phyloP scores from a whole-genome alignment of 345 rosid genomes.

The Cochlearia excelsa region DNA sequence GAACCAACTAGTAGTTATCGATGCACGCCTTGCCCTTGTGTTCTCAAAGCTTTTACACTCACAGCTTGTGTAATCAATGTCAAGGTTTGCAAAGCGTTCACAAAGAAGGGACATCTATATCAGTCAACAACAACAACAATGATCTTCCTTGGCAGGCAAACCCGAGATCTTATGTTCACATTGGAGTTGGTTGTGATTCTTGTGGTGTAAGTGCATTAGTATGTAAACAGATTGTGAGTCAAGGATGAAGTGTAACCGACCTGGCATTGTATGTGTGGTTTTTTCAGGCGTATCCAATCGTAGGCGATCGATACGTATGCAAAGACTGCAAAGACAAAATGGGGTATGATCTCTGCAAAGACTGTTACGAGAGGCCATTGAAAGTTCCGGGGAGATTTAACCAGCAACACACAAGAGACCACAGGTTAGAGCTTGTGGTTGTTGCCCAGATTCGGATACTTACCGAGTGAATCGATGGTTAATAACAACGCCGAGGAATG shows the following conservation, averaged over 20 bases:
- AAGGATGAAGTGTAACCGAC: no score
- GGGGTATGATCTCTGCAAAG: slow-evolving; percentile 88
- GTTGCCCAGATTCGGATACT: slow-evolving; percentile 1
- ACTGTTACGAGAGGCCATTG: slow-evolving; percentile 56
- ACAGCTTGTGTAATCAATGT: slow-evolving; percentile 9
- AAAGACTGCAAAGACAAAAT: slow-evolving; percentile 53
- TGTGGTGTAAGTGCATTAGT: slow-evolving; percentile 49
- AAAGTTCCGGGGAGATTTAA: slow-evolving; percentile 81
- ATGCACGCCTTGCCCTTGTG: slow-evolving; percentile 7
- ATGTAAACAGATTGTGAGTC: no score
- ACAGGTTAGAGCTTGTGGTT: slow-evolving; percentile 41
- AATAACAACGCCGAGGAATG: no score
- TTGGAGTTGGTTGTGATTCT: slow-evolving; percentile 61
- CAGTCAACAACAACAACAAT: slow-evolving; percentile 10
- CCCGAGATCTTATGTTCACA: slow-evolving; percentile 38
- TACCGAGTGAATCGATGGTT: no score
- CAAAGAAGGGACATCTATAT: slow-evolving; percentile 19
- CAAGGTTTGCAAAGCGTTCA: slow-evolving; percentile 40
- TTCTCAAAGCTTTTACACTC: no score
- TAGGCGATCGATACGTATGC: slow-evolving; percentile 74
- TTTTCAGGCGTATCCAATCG: slow-evolving; percentile 62
- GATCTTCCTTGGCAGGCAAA: slow-evolving; percentile 29
- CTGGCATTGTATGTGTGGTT: neutral
- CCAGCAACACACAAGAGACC: slow-evolving; percentile 84
- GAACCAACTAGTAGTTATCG: neutral